Evolutionary conservation across 2,329 filamentous ascomycete genomes (phyloP), one percentile per base, ranked within the genome.

Genomic region (Ascochyta clinopodiicola): DNA sequence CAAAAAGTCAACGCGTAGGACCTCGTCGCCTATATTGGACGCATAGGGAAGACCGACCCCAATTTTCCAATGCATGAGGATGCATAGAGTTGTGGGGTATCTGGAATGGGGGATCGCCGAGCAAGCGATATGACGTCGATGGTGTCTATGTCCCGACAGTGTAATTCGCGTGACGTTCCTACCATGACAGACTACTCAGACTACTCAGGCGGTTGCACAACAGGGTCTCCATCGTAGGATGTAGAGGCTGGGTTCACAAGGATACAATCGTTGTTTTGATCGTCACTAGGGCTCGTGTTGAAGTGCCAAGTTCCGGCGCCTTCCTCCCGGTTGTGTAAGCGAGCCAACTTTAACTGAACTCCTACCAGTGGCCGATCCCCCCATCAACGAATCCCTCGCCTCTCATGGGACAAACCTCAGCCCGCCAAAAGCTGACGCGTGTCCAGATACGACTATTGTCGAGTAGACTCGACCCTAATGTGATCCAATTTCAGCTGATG

Each of bases 61-160:
- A 49, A 31, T 43, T 34, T 38, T 44, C 22, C 17, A 21, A 29
- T 48, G 51, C 44, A 48, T 44, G 44, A 48, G 24, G 32, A 21
- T 39, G 44, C 39, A 49, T 39, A 39, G 38, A 34, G 39, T 49
- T 48, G 44, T 38, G 27, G 44, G 38, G 51, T 54, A 44, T 44
- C 51, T 37, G 31, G 17, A 29, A 38, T 13, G 7, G 19, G 44
- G 21, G 21, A 21, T 39, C 29, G 10, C 15, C 31, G 19, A 44
- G 24, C 25, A n/a, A 38, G 32, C 13, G 10, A 13, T n/a, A 47
- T 49, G 44, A 38, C 38, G 43, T 43, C 21, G 22, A 21, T 6
- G 24, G 10, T 40, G 17, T 10, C 31, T 13, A 34, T 6, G 5
- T 34, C 31, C 31, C 13, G 15, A 10, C 29, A n/a, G 7, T 7